phyloP scores from a whole-genome alignment of 2,329 filamentous ascomycete genomes.

The Aspergillus melleus region DNA sequence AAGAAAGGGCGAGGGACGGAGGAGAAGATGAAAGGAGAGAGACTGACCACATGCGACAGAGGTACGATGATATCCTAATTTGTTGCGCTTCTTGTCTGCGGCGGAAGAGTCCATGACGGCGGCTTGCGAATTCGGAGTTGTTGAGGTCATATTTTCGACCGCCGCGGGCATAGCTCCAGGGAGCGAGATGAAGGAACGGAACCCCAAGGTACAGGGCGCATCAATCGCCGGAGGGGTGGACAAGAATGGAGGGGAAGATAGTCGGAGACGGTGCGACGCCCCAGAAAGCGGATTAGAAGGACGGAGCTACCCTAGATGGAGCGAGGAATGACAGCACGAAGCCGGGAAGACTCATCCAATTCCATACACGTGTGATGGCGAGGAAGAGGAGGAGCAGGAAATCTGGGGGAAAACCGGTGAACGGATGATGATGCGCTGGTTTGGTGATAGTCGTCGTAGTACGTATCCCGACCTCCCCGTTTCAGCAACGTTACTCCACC shows the following conservation, averaged over 20 bases:
- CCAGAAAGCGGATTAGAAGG: background rate
- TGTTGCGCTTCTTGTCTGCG: slow-evolving; percentile 76
- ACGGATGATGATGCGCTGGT: background rate
- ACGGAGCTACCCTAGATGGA: slow-evolving; percentile 1
- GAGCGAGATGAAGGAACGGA: slow-evolving; percentile 19
- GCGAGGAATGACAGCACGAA: background rate
- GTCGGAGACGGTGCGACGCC: background rate
- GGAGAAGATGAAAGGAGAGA: background rate
- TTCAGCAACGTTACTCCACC: slow-evolving; percentile 21
- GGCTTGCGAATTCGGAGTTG: slow-evolving; percentile 33
- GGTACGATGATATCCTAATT: slow-evolving; percentile 91
- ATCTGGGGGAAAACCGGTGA: slow-evolving; percentile 1
- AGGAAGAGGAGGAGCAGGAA: background rate
- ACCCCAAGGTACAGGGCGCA: slow-evolving; percentile 25
- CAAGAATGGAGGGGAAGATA: background rate
- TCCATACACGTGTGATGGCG: slow-evolving; percentile 9
- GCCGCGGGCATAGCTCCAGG: slow-evolving; percentile 41
- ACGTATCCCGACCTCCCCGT: slow-evolving; percentile 12
- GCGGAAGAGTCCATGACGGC: slow-evolving; percentile 38
- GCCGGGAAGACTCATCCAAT: slow-evolving; percentile 1
- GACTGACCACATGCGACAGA: slow-evolving; percentile 92
- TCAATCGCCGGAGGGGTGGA: slow-evolving; percentile 20
- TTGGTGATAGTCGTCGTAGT: slow-evolving; percentile 9
- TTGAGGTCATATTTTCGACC: slow-evolving; percentile 35
- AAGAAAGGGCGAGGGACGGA: background rate